Conservation (phyloP, 176 grass and related monocot genomes). For the Raddia guianensis region DNA sequence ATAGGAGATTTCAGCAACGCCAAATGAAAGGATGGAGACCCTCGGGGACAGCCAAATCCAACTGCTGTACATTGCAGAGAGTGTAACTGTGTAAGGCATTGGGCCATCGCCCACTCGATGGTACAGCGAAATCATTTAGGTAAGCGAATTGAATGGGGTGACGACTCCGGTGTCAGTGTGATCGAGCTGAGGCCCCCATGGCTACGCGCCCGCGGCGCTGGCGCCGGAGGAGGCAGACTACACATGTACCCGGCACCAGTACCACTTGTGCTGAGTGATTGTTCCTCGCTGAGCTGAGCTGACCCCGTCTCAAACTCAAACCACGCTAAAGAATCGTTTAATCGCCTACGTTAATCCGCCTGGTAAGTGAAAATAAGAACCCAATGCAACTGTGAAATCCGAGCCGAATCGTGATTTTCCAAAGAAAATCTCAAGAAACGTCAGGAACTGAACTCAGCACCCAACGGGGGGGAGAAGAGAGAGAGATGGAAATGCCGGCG, state of each 20-base stretch:
- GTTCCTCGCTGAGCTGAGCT: neutral
- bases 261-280: neutral
- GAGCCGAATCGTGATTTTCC: neutral
- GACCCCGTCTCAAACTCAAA: neutral
- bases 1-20: slow-evolving; percentile 24
- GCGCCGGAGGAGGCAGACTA: neutral
- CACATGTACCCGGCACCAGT: slow-evolving; percentile 6
- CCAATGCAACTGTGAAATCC: neutral
- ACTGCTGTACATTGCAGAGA: neutral
- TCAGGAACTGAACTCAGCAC: neutral
- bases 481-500: neutral
- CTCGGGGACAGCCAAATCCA: slow-evolving; percentile 7
- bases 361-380: neutral
- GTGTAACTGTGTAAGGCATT: neutral
- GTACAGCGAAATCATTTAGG: slow-evolving; percentile 29
- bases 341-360: neutral
- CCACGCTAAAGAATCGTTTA: neutral
- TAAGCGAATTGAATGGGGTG: slow-evolving; percentile 54
- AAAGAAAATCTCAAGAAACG: neutral
- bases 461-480: neutral
- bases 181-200: slow-evolving; percentile 10
- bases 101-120: neutral
- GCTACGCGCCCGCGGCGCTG: neutral
- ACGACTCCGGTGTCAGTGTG: slow-evolving; percentile 1
- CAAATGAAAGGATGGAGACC: slow-evolving; percentile 31